A percentile compares a stretch with the other conserved stretches of the same genome.
These are phyloP conservation scores for Apostasia shenzhenica DNA, from an alignment of 106 monocot species.

Conservation along the genomic window DNA sequence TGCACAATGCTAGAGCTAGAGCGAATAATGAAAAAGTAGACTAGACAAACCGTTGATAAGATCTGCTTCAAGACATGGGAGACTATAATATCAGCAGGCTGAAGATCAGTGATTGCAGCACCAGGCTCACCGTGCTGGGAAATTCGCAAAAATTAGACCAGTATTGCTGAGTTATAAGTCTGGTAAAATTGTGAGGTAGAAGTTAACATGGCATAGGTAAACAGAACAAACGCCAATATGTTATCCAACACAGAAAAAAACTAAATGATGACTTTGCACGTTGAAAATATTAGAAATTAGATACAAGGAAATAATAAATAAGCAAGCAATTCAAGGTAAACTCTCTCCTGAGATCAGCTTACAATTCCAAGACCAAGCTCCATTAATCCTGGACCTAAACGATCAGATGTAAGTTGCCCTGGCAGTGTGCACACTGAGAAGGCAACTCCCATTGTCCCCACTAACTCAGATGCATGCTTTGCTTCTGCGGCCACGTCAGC, in stretches of 20 bases:
- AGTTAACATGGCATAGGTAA: no score
- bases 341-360: conserved; percentile 11
- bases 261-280: no score
- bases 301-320: no score
- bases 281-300: no score
- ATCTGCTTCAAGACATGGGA: conserved; percentile 91
- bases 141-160: neutral
- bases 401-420: conserved; percentile 86
- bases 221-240: no score
- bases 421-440: conserved; percentile 92
- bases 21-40: neutral
- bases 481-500: conserved; percentile 82
- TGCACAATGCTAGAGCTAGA: no score
- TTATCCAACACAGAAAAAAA: no score
- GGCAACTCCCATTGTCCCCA: conserved; percentile 98
- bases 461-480: conserved; percentile 78
- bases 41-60: conserved; percentile 49
- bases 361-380: conserved; percentile 99
- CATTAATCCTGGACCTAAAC: conserved; percentile 76
- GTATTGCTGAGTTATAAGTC: no score
- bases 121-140: conserved; percentile 97
- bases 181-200: no score
- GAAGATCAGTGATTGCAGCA: conserved; percentile 79
- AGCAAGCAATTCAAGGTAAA: no score
- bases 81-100: conserved; percentile 78